Evolutionary conservation across 331 rosid genomes (phyloP).

Genomic region (Spiraea crenata): DNA sequence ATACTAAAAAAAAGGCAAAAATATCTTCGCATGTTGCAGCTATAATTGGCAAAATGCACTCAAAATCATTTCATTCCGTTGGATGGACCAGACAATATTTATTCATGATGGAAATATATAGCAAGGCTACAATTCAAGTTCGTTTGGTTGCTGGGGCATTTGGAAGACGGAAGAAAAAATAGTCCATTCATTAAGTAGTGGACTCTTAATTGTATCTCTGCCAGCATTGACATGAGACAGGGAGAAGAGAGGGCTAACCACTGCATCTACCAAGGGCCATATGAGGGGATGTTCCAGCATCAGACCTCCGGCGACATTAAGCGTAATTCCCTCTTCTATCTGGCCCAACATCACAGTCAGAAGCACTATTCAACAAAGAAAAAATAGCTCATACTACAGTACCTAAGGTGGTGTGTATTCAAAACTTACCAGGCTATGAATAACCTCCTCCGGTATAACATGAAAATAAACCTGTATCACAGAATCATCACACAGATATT

Average conservation of each 20-base stretch:
- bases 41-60: background rate
- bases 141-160: background rate
- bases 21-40: background rate
- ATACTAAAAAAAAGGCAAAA: background rate
- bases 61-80: background rate
- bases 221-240: background rate
- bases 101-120: background rate
- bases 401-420: constrained; percentile 27
- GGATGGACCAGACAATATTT: background rate
- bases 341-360: constrained; percentile 49
- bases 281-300: constrained; percentile 94
- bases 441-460: constrained; percentile 76
- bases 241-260: constrained; percentile 55
- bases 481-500: constrained; percentile 25
- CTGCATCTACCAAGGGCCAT: constrained; percentile 78
- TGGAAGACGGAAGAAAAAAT: background rate
- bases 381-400: constrained; percentile 21
- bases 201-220: background rate
- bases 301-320: constrained; percentile 86
- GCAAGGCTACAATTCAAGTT: background rate
- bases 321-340: constrained; percentile 78
- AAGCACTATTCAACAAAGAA: constrained; percentile 29
- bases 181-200: background rate
- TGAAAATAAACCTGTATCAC: constrained; percentile 75
- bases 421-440: constrained; percentile 62